Conservation (phyloP, 306 rosid species). For the Rubus idaeus region DNA sequence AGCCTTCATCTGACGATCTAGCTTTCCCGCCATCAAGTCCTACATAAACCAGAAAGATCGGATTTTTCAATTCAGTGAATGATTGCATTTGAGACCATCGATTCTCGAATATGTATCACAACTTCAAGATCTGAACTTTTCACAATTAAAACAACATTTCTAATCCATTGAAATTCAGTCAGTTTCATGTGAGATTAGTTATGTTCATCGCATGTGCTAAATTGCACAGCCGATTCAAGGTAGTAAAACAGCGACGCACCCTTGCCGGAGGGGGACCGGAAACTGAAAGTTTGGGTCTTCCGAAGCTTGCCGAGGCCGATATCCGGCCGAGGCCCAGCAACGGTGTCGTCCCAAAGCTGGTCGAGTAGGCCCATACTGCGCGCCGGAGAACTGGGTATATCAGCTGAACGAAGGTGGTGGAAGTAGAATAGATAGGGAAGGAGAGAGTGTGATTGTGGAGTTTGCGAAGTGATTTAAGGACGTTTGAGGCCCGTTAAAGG, state of each 20-base stretch:
- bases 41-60: neutral
- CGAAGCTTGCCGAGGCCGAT: slow-evolving; percentile 86
- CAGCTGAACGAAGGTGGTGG: no score
- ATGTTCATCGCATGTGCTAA: neutral
- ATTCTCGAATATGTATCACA: neutral
- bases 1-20: slow-evolving; percentile 50
- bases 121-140: neutral
- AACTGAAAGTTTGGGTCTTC: slow-evolving; percentile 45
- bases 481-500: slow-evolving; percentile 29
- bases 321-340: slow-evolving; percentile 90
- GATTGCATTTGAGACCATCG: neutral
- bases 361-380: slow-evolving; percentile 73
- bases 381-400: neutral
- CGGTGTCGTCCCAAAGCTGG: slow-evolving; percentile 96
- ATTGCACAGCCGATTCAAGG: no score
- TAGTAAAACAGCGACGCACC: slow-evolving; percentile 43
- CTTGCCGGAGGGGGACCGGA: slow-evolving; percentile 51
- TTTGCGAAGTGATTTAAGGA: slow-evolving; percentile 38
- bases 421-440: neutral
- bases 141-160: neutral
- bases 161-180: neutral
- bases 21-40: slow-evolving; percentile 37
- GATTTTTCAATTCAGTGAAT: neutral
- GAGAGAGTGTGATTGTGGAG: neutral
- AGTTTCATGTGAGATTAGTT: no score